Evolutionary conservation across 495 filamentous ascomycete species (phyloP), one percentile per base, ranked within the genome.

Genomic region (Pseudoneurospora amorphoporcata): DNA sequence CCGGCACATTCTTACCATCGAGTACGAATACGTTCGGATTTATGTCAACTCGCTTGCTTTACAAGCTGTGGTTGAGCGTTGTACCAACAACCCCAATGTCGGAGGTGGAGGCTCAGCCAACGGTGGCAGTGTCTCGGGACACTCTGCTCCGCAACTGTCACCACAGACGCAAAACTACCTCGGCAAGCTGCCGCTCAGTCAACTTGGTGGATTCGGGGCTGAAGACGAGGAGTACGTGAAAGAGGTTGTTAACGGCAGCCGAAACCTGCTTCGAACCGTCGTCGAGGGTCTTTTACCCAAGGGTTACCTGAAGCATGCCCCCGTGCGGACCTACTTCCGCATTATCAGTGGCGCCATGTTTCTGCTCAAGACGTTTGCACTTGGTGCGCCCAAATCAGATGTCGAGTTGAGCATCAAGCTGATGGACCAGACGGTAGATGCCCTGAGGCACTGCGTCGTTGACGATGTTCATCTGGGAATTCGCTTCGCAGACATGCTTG

Each of bases 381-480:
- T 98, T 3, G 95, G 95, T 29, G 95, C 94, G 3, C 91, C 92
- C 68, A 94, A 95, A 82, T 90, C 91, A 72, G 95, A 98, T 73
- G 92, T 97, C 14, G 88, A 91, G 72, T 83, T 92, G 32, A 95
- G 92, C 41, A 88, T 98, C 41, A 86, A 86, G 9, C 86, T 98
- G 9, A 90, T 98, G 81, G 92, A 97, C 77, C 82, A 86, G 17
- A 93, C 92, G 0, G 90, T 96, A 2, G 85, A 91, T 74, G 94
- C 92, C 29, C 85, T 99, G 32, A 88, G 92, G 32, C 92, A 88
- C 71, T 95, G 90, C 70, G 92, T 96, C 1, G 95, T 98, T 7
- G 95, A 99, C 79, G 95, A 98, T 76, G 92, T 99, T 23, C 95
- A 99, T 81, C 86, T 99, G n/a, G 95, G 90, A 39, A 93, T 94